Base-by-base conservation (phyloP, 176 grass and related monocot species). In the Chloris gayana region DNA sequence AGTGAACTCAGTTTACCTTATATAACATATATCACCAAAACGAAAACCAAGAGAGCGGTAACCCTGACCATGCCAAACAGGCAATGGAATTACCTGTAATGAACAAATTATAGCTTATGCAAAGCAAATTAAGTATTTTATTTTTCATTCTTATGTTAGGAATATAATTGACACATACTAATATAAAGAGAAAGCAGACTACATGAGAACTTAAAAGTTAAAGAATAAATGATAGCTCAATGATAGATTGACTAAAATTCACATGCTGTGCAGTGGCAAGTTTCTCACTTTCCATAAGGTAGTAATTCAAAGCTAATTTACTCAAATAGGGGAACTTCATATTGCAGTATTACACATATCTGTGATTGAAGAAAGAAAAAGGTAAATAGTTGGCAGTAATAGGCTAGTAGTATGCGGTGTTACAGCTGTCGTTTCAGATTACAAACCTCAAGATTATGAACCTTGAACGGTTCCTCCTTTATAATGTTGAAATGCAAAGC, bases 31-130 rank as follows among this genome's bases (percentile, higher is more conserved):
- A 63, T 87, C 82, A 86, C 84, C 96, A 75, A 99, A 98, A 70
- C 88, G 92, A 78, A 99, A 99, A 81, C 96, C 96, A 76, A 95
- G 88, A 84, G 96, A 99, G 68, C 86, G 78, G 82, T 99, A 99
- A 73, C 92, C 88, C 74, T 89, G 62, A 59, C 90, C 96, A 70
- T 95, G 96, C 92, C 92, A 99, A 85, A 99, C 88, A 84, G 96
- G 92, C 73, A 95, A 88, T 81, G 96, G 92, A 88, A 87, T 91
- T 44, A 95, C 80, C 87, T 95, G 67, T 84, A 82, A 88, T 27
- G 32, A 73, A 86, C 6, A 79, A 67, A 60, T 34, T 56, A 25
- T 70, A 64, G 34, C 13, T 49, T 82, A 26, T 75, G 68, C 31
- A 78, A 84, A 64, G 75, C 30, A 78, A 26, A 89, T 12, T 37